Base-by-base conservation (phyloP, 2,329 filamentous ascomycete species). In the Aspergillus flavus region DNA sequence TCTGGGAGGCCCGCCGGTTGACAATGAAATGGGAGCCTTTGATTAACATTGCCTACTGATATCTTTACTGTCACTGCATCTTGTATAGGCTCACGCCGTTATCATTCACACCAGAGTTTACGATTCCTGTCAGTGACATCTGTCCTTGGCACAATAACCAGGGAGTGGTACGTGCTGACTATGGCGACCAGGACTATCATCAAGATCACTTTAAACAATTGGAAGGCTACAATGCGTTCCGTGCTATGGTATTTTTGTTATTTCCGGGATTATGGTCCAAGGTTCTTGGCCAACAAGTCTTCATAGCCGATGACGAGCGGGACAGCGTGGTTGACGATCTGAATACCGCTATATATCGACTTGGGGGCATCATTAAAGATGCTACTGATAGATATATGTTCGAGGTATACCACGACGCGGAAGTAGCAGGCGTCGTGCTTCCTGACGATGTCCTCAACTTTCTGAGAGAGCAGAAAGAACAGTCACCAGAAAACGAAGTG, bases 21-120 rank as follows among this genome's bases (percentile, higher is more conserved):
- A 45, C 41, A 0, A n/a, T 45, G 7, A 45, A 21, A 45, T 45
- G 16, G 19, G n/a, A 45, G 7, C n/a, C 2, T 45, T 0, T 21
- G 0, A 0, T 21, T 6, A 45, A 45, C n/a, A n/a, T n/a, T 6
- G 0, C 10, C 41, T 0, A 45, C 41, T 7, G 41, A 21, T 45
- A 45, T 14, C 16, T 10, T 21, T 21, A 45, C 41, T 45, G 14
- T n/a, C n/a, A n/a, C 41, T 45, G 7, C 7, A 45, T 45, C 16
- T 9, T 45, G 41, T 0, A 0, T 0, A 45, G 41, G 4, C 0
- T 0, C 19, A 21, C 41, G 4, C 16, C 41, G 6, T 21, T n/a
- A 1, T 5, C 41, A 21, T 21, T 45, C 14, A 11, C 19, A 9
- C 41, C n/a, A 21, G 41, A 21, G 5, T 1, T 45, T 2, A 45